These are phyloP conservation scores for Pythium vanterpoolii DNA, from an alignment of 352 stramenopile species.

Conservation along the genomic window DNA sequence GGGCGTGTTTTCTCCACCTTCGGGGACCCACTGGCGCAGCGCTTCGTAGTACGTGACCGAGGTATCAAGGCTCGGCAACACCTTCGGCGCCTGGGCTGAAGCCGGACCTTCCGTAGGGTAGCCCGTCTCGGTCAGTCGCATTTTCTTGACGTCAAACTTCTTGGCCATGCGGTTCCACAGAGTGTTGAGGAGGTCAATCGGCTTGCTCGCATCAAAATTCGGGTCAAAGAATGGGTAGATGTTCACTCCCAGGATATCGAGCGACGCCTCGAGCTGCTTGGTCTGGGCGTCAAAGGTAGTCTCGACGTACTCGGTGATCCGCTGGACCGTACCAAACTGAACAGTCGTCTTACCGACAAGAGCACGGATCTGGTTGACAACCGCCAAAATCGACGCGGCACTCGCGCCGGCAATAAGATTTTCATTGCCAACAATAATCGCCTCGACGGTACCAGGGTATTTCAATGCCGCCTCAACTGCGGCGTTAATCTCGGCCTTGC, in stretches of 20 bases:
- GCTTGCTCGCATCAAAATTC: constrained; percentile 46
- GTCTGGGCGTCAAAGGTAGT: constrained; percentile 30
- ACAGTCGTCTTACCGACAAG: constrained; percentile 18
- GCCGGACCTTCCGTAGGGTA: constrained; percentile 42
- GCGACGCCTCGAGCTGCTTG: constrained; percentile 23
- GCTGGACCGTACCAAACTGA: constrained; percentile 25
- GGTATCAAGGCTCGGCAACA: constrained; percentile 36
- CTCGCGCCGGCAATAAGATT: constrained; percentile 26
- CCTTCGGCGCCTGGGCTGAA: constrained; percentile 31
- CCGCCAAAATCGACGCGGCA: constrained; percentile 25
- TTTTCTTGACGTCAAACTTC: constrained; percentile 35
- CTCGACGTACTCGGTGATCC: constrained; percentile 49
- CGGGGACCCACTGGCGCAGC: constrained; percentile 20
- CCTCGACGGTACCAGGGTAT: constrained; percentile 24
- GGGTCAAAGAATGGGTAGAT: constrained; percentile 62
- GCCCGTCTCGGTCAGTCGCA: constrained; percentile 56
- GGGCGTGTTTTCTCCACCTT: constrained; percentile 11
- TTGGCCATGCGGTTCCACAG: constrained; percentile 40
- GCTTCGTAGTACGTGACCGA: constrained; percentile 28
- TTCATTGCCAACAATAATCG: constrained; percentile 28
- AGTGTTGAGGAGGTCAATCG: constrained; percentile 35
- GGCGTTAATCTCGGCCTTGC: constrained; percentile 17
- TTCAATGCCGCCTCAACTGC: constrained; percentile 17
- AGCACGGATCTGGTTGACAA: constrained; percentile 28
- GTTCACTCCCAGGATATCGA: constrained; percentile 55